phyloP scores from a whole-genome alignment of 2,329 filamentous ascomycete genomes.

The Pyrenophora teres region DNA sequence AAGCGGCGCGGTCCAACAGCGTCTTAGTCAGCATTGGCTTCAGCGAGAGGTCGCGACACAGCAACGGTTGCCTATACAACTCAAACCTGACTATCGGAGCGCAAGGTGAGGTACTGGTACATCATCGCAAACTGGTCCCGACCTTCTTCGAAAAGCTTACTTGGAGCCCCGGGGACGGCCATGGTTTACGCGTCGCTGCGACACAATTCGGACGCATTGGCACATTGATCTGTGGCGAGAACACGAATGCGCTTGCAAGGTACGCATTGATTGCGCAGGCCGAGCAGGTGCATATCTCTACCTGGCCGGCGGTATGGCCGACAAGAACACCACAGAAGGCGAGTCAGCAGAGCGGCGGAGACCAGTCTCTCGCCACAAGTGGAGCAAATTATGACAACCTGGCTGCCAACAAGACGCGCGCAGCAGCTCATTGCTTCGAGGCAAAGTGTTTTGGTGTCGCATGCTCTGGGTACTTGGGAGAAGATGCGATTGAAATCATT shows the following conservation, averaged over 20 bases:
- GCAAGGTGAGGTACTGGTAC: constrained; percentile 54
- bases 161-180: constrained; percentile 59
- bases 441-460: constrained; percentile 62
- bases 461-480: constrained; percentile 52
- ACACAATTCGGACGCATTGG: constrained; percentile 56
- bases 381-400: constrained; percentile 59
- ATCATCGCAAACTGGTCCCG: constrained; percentile 60
- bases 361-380: not conserved
- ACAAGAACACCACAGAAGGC: constrained; percentile 41
- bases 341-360: not conserved
- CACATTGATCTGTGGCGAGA: constrained; percentile 61
- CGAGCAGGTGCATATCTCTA: constrained; percentile 61
- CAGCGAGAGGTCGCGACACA: constrained; percentile 53
- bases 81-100: constrained; percentile 55
- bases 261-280: constrained; percentile 60
- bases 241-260: constrained; percentile 61
- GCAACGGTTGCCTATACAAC: constrained; percentile 57
- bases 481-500: constrained; percentile 47
- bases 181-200: constrained; percentile 55
- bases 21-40: constrained; percentile 57
- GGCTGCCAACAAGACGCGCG: constrained; percentile 57
- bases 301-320: constrained; percentile 62
- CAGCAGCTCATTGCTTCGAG: constrained; percentile 63
- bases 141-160: constrained; percentile 63
- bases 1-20: constrained; percentile 44